Percentiles rank a stretch among this genome's conserved stretches.
These are phyloP conservation scores for Fusarium nygamai DNA, from an alignment of 2,329 filamentous ascomycete species.

Conservation along the genomic window DNA sequence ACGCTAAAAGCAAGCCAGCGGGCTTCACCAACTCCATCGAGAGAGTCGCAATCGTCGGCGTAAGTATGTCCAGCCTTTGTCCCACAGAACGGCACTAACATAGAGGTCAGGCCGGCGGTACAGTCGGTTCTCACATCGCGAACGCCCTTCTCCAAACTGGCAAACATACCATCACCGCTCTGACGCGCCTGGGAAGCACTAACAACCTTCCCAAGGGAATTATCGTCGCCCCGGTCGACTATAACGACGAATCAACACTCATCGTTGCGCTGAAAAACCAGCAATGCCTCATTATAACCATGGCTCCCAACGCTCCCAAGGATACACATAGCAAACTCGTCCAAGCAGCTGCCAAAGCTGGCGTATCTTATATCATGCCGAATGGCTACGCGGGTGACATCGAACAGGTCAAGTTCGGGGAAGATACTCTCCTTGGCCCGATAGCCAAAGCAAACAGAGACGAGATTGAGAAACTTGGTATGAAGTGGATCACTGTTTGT, in stretches of 20 bases:
- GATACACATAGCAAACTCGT: conserved; percentile 58
- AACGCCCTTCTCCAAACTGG: conserved; percentile 57
- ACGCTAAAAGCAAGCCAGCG: conserved; percentile 37
- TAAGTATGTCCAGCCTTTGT: conserved; percentile 40
- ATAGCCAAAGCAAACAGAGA: conserved; percentile 39
- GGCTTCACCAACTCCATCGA: conserved; percentile 49
- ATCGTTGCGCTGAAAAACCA: conserved; percentile 61
- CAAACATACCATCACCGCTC: conserved; percentile 62
- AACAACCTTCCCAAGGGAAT: conserved; percentile 57
- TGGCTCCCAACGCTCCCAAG: conserved; percentile 51
- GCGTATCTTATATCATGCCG: conserved; percentile 62
- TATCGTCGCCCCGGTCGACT: conserved; percentile 53
- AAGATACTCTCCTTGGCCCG: conserved; percentile 41
- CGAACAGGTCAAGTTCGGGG: conserved; percentile 42
- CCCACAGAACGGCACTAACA: neutral
- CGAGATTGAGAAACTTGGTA: conserved; percentile 53
- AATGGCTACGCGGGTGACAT: conserved; percentile 54
- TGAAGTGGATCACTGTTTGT: conserved; percentile 60
- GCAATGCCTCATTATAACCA: conserved; percentile 63
- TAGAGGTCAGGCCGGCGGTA: conserved; percentile 6
- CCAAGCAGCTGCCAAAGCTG: conserved; percentile 60
- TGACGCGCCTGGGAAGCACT: conserved; percentile 58
- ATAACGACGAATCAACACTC: conserved; percentile 54
- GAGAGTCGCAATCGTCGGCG: conserved; percentile 55
- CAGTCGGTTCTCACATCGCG: conserved; percentile 45